Evolutionary conservation across 768 basidiomycete genomes (phyloP).

Genomic region (Xerocomellus amylosporus): DNA sequence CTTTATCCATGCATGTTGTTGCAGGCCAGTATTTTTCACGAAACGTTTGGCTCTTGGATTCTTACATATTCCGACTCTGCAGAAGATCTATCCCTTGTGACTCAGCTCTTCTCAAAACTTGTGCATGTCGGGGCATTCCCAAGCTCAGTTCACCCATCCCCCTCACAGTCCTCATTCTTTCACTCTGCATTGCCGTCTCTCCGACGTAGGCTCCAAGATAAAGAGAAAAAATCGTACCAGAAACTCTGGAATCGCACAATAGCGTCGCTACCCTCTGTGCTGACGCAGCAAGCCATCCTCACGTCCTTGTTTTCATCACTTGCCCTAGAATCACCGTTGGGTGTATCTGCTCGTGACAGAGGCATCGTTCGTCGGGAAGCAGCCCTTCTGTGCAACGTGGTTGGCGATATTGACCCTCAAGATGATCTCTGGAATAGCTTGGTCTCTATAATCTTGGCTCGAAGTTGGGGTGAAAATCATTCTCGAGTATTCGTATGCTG

Average conservation of each 20-base stretch:
- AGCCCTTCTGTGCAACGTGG: slow-evolving; percentile 44
- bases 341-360: slow-evolving; percentile 34
- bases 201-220: slow-evolving; percentile 35
- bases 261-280: slow-evolving; percentile 46
- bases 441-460: slow-evolving; percentile 47
- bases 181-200: slow-evolving; percentile 47
- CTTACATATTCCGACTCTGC: slow-evolving; percentile 29
- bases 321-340: slow-evolving; percentile 30
- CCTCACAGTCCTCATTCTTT: slow-evolving; percentile 76
- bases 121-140: slow-evolving; percentile 69
- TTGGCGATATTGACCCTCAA: slow-evolving; percentile 49
- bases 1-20: slow-evolving; percentile 37
- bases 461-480: slow-evolving; percentile 57
- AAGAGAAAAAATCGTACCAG: slow-evolving; percentile 39
- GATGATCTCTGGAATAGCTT: slow-evolving; percentile 51
- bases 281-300: slow-evolving; percentile 56
- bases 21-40: slow-evolving; percentile 40
- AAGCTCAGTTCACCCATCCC: slow-evolving; percentile 42
- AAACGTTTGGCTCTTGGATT: slow-evolving; percentile 4
- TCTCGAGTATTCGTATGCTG: slow-evolving; percentile 70
- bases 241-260: slow-evolving; percentile 49
- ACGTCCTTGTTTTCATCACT: slow-evolving; percentile 57
- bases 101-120: slow-evolving; percentile 62
- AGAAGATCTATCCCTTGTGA: slow-evolving; percentile 38
- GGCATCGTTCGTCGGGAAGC: slow-evolving; percentile 54